These are phyloP conservation scores for Parachaetomium inaequale DNA, from an alignment of 495 filamentous ascomycete genomes.

Conservation along the genomic window DNA sequence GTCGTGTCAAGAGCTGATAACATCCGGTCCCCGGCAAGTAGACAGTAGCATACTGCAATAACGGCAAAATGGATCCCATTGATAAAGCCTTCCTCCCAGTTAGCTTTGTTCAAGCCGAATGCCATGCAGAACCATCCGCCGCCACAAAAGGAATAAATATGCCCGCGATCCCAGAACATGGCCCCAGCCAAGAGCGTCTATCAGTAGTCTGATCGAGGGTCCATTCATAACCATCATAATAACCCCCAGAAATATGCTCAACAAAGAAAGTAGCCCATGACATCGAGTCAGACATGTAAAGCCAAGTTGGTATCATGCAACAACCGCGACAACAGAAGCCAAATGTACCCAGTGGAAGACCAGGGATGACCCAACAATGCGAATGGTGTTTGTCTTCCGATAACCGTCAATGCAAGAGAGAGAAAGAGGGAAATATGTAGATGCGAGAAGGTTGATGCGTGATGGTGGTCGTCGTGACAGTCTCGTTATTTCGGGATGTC, in stretches of 20 bases:
- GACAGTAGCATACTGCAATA: not conserved
- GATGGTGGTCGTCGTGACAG: not conserved
- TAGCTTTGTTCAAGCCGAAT: conserved; percentile 6
- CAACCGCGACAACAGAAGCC: not conserved
- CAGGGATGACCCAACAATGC: not conserved
- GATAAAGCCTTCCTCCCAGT: conserved; percentile 23
- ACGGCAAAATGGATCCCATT: not conserved
- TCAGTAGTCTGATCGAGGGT: not conserved
- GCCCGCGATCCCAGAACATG: not conserved
- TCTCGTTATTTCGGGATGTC: too few species aligned
- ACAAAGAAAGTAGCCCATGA: not conserved
- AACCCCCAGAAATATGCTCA: not conserved
- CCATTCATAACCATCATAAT: too few species aligned
- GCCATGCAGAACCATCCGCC: not conserved
- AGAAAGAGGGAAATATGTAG: not conserved
- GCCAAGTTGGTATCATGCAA: conserved; percentile 24
- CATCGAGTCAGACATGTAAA: conserved; percentile 10
- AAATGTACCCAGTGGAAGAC: not conserved
- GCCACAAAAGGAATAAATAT: not conserved
- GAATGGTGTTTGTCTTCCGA: not conserved
- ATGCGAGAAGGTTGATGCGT: not conserved
- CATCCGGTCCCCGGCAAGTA: too few species aligned
- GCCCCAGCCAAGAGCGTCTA: not conserved
- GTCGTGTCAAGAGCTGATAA: too few species aligned
- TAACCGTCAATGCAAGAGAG: not conserved